A percentile compares a stretch with the other conserved stretches of the same genome.
Conservation (phyloP, 2,329 filamentous ascomycete genomes). For the Trichoderma asperellum region DNA sequence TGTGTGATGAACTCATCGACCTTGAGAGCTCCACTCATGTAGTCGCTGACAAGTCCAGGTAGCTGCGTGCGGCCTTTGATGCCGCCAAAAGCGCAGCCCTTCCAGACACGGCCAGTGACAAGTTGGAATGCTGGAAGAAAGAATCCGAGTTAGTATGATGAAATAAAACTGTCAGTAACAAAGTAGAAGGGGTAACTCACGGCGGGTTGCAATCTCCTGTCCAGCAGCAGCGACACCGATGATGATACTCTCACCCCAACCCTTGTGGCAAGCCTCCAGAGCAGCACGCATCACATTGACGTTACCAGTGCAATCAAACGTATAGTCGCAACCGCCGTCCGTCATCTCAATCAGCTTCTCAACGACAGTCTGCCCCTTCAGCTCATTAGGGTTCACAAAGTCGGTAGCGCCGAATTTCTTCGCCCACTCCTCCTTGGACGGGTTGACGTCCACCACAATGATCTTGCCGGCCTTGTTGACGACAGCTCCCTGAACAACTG, state of each 20-base stretch:
- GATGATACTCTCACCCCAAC: slow-evolving; percentile 97
- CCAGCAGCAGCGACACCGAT: slow-evolving; percentile 96
- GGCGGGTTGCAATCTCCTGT: slow-evolving; percentile 91
- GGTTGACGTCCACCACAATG: slow-evolving; percentile 78
- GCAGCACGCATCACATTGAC: slow-evolving; percentile 94
- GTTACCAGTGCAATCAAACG: slow-evolving; percentile 98
- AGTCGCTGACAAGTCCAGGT: slow-evolving; percentile 83
- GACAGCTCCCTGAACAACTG: slow-evolving; percentile 91
- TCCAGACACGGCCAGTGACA: slow-evolving; percentile 97
- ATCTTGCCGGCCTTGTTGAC: slow-evolving; percentile 79
- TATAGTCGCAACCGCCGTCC: slow-evolving; percentile 97
- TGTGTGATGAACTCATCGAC: slow-evolving; percentile 99
- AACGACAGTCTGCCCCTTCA: slow-evolving; percentile 79
- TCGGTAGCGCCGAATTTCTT: slow-evolving; percentile 95
- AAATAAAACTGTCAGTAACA: background rate
- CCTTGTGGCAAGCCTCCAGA: slow-evolving; percentile 98
- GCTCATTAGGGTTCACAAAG: slow-evolving; percentile 90
- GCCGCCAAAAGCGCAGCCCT: slow-evolving; percentile 95
- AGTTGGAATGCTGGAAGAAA: slow-evolving; percentile 82
- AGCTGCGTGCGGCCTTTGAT: slow-evolving; percentile 97
- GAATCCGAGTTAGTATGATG: slow-evolving; percentile 35
- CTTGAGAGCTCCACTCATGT: slow-evolving; percentile 87
- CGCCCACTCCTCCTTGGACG: slow-evolving; percentile 86
- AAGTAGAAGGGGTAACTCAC: slow-evolving; percentile 59
- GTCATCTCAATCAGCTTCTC: slow-evolving; percentile 97